A percentile compares a stretch with the other conserved stretches of the same genome.
Evolutionary conservation across 2,329 filamentous ascomycete genomes (phyloP).

Genomic region (Cladophialophora exuberans): DNA sequence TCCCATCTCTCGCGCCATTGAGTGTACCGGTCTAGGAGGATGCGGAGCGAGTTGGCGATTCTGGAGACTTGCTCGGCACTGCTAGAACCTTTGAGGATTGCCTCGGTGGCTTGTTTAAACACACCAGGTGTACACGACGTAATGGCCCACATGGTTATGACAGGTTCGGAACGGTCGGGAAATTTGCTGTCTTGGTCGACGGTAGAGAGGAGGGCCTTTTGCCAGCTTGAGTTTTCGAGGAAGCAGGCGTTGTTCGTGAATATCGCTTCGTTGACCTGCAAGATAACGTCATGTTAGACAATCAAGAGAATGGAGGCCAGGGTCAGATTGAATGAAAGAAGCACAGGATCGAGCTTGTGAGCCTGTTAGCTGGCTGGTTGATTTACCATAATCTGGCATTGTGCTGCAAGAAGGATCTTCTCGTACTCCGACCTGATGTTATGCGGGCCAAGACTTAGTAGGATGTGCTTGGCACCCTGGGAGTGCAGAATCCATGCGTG

Average conservation of each 20-base stretch:
- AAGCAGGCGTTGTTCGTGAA: conserved; percentile 22
- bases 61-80: neutral
- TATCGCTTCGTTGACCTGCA: conserved; percentile 17
- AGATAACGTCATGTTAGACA: no score
- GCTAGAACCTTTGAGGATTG: conserved; percentile 2
- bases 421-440: conserved; percentile 17
- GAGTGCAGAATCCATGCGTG: conserved; percentile 20
- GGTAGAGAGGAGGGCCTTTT: conserved; percentile 8
- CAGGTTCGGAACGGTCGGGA: conserved; percentile 14
- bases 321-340: no score
- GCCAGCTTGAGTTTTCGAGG: conserved; percentile 15
- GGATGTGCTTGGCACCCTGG: conserved; percentile 14
- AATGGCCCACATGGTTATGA: conserved; percentile 19
- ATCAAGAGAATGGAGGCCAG: no score
- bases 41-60: neutral
- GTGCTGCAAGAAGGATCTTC: conserved; percentile 16
- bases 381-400: conserved; percentile 16
- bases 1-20: conserved; percentile 14
- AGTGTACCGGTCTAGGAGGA: conserved; percentile 6
- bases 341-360: neutral
- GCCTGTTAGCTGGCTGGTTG: neutral
- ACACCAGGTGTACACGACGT: conserved; percentile 7
- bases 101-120: conserved; percentile 16
- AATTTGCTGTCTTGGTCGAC: conserved; percentile 1
- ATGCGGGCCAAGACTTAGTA: conserved; percentile 13